Evolutionary conservation across 176 grass and related monocot genomes (phyloP), one percentile per base, ranked within the genome.

Genomic region (Oryza meridionalis): DNA sequence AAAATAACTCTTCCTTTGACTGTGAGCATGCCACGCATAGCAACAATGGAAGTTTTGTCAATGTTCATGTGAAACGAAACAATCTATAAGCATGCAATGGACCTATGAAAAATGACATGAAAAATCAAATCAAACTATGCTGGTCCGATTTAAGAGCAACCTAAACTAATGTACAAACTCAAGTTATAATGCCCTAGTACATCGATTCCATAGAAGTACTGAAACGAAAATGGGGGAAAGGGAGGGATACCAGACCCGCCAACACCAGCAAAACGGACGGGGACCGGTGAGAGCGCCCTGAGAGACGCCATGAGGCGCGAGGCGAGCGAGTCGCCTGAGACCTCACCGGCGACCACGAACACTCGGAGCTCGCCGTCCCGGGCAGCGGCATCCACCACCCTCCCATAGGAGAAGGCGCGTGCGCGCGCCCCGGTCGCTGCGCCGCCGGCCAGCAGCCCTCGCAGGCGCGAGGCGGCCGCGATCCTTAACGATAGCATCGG

Each of bases 261-360:
- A 71, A 98, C 91, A 65, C 96, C 91, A 21, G 93, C 49, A 81
- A 95, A 98, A 45, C 85, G 88, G 29, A 90, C 91, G 12, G 93
- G 96, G 2, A 92, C 83, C 7, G 96, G 96, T 44, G 91, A 94
- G 80, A 98, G 70, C 73, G 78, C 71, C 76, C 86, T 87, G 59
- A 98, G 87, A 24, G 91, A 89, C 21, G 86, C 79, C 96, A 98
- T 98, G 69, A 98, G 83, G 49, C 91, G 91, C 59, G 93, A 94
- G n/a, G 85, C 93, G 21, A 98, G 84, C 32, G 93, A 87, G 81
- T 98, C 93, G 73, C 96, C 93, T 27, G 96, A 95, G 81, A 98
- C 96, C 89, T 98, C 96, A 11, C 96, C 93, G 37, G 96, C 96
- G 69, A 98, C 91, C 61, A 98, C 73, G 82, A 98, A 95, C 81